Evolutionary conservation across 2,329 filamentous ascomycete species (phyloP).

Genomic region (Didymella segeticola): DNA sequence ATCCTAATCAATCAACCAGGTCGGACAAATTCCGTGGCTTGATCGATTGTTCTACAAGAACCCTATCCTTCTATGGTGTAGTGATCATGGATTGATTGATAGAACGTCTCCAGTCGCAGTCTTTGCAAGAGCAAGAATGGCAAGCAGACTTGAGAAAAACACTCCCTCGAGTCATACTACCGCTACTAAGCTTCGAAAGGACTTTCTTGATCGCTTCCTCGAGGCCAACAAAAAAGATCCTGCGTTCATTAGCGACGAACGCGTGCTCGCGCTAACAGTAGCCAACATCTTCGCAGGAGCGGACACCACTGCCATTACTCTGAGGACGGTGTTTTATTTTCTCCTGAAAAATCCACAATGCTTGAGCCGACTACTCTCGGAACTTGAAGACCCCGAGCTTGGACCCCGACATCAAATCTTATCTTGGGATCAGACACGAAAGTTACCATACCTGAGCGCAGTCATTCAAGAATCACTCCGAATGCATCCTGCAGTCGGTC

Average conservation of each 20-base stretch:
- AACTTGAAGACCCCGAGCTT: conserved; percentile 21
- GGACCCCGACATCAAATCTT: conserved; percentile 1
- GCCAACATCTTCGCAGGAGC: conserved; percentile 22
- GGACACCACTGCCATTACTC: conserved; percentile 48
- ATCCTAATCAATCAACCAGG: neutral
- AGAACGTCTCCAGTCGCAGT: conserved; percentile 18
- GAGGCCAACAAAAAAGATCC: conserved; percentile 22
- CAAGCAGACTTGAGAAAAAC: neutral
- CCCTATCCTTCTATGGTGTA: conserved; percentile 18
- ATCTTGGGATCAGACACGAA: conserved; percentile 10
- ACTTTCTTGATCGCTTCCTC: conserved; percentile 22
- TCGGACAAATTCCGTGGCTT: conserved; percentile 20
- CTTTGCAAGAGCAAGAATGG: conserved; percentile 17
- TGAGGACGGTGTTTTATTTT: too few relatives aligned
- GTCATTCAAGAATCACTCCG: conserved; percentile 55
- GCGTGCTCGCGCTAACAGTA: conserved; percentile 22
- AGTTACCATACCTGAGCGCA: conserved; percentile 50
- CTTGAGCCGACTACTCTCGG: conserved; percentile 24
- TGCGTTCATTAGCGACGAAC: conserved; percentile 18
- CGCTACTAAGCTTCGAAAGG: neutral
- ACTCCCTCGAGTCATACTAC: neutral
- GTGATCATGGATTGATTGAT: conserved; percentile 4
- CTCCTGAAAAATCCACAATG: conserved; percentile 20
- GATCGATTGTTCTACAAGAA: conserved; percentile 21
- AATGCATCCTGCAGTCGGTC: conserved; percentile 52